Base-by-base conservation (phyloP, 805 yeast genomes). In the Candida bentonensis region DNA sequence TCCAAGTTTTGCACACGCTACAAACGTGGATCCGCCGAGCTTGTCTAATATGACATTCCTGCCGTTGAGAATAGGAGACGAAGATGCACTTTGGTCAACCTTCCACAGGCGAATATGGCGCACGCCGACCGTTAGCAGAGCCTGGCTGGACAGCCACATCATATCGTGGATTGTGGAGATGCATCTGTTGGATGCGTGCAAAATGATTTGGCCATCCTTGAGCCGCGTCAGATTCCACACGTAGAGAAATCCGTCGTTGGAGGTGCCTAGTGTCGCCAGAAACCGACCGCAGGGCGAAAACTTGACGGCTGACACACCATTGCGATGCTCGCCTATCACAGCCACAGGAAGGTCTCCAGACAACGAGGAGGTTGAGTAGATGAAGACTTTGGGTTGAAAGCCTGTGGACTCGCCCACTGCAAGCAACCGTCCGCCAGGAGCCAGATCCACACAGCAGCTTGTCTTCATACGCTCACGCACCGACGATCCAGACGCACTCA, bases 401-500 rank as follows among this genome's bases (percentile, higher is more conserved):
- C 88, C 88, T 13, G 17, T 17, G 0, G 69, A 58, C 54, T 82
- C 89, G 2, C 89, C 89, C 15, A 79, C 74, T 0, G 86, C 86
- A 22, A 82, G 56, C 3, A 74, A 51, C 40, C 59, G 65, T 30
- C 64, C 67, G 53, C 74, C 72, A 0, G 81, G 75, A 0, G 84
- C 70, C 3, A 79, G 60, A 2, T 78, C 73, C n/a, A 79, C 55
- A 47, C 82, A 74, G 40, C 69, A 69, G 28, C 78, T 70, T 0
- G 74, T 65, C 46, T 79, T 62, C 23, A 77, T 73, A 45, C 70
- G 64, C 42, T 67, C 60, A 22, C 45, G 53, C 1, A 54, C 39
- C 42, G 61, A 59, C 17, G 61, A 44, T 44, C 61, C 26, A 20
- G 64, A 4, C 60, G 57, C 5, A 51, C 56, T 15, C 4, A 28